Evolutionary conservation across 2,329 filamentous ascomycete genomes (phyloP).

Genomic region (Gremmenia infestans): DNA sequence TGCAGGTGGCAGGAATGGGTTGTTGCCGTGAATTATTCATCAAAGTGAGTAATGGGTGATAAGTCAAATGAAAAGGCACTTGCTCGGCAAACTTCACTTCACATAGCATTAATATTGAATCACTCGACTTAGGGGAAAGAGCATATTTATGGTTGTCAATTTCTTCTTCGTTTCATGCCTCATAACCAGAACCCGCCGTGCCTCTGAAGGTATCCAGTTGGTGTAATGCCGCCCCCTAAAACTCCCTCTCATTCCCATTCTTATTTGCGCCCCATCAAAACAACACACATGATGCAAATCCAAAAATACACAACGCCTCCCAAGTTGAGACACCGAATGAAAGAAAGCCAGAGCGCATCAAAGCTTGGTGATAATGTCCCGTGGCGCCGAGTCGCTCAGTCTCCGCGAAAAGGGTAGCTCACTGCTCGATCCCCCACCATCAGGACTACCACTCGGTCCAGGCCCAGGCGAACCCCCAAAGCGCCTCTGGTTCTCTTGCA

Average conservation of each 20-base stretch:
- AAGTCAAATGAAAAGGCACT: too few relatives aligned
- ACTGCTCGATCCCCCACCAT: constrained; percentile 14
- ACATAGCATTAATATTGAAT: too few relatives aligned
- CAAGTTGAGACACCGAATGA: not conserved
- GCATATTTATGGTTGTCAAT: not conserved
- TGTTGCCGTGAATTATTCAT: too few relatives aligned
- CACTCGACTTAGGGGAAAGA: too few relatives aligned
- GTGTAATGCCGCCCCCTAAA: not conserved
- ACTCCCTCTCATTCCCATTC: not conserved
- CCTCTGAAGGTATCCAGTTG: not conserved
- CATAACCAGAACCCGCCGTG: not conserved
- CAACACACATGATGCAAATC: not conserved
- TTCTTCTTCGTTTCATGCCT: not conserved
- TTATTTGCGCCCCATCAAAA: not conserved
- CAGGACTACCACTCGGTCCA: constrained; percentile 11
- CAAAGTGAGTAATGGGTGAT: too few relatives aligned
- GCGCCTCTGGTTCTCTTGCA: constrained; percentile 27
- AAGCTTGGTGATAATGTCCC: constrained; percentile 25
- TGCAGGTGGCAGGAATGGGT: too few relatives aligned
- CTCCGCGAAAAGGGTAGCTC: constrained; percentile 11
- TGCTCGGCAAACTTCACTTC: too few relatives aligned
- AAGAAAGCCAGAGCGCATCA: constrained; percentile 1
- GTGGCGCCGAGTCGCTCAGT: constrained; percentile 19
- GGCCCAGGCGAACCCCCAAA: constrained; percentile 13
- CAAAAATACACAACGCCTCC: not conserved